These are phyloP conservation scores for Fragilariopsis cylindrus DNA, from an alignment of 108 stramenopile genomes.

Conservation along the genomic window DNA sequence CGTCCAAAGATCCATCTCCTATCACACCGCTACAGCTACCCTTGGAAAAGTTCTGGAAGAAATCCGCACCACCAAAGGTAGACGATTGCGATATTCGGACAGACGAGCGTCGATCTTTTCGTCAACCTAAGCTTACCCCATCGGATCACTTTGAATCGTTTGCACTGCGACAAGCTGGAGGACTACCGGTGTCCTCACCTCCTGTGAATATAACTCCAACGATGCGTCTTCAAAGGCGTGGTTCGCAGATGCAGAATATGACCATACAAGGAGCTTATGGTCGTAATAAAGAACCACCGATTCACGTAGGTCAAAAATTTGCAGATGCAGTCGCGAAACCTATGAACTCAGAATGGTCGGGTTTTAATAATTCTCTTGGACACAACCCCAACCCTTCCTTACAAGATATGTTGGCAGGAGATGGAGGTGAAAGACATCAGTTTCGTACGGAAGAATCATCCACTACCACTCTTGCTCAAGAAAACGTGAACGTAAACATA, in stretches of 20 bases:
- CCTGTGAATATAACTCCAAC: slow-evolving; percentile 11
- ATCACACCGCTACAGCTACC: neutral
- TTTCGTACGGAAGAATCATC: too few species aligned
- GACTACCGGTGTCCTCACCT: neutral
- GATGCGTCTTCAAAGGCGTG: neutral
- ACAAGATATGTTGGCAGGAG: too few species aligned
- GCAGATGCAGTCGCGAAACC: neutral
- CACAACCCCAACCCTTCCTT: neutral
- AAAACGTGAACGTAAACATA: neutral
- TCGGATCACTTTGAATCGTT: neutral
- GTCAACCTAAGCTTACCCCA: neutral
- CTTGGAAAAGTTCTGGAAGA: slow-evolving; percentile 5
- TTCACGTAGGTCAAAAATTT: neutral
- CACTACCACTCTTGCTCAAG: too few species aligned
- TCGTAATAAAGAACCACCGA: neutral
- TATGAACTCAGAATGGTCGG: neutral
- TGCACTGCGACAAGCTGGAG: neutral
- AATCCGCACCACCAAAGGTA: neutral
- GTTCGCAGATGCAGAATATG: neutral
- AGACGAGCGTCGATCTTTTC: neutral
- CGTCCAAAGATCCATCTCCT: slow-evolving; percentile 15
- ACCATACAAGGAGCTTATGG: neutral
- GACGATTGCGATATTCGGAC: neutral
- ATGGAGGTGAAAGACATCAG: too few species aligned
- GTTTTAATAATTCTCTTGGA: neutral